Percentiles rank a stretch among this genome's conserved stretches.
These are phyloP conservation scores for Paxillus involutus DNA, from an alignment of 768 basidiomycete species.

Conservation along the genomic window DNA sequence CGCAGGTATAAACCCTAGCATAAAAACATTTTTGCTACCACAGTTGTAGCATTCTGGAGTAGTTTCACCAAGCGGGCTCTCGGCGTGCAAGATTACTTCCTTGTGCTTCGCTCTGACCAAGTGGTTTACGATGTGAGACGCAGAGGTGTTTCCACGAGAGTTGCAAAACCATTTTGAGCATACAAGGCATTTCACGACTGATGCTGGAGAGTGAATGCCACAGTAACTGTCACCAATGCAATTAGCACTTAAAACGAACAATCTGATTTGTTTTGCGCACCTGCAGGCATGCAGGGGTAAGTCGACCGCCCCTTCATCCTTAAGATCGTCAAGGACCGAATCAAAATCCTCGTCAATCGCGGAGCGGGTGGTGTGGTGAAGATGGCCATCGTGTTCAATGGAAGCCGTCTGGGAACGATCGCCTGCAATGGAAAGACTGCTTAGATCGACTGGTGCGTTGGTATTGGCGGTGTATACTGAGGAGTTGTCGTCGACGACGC, in stretches of 20 bases:
- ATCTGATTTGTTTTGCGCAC: slow-evolving; percentile 41
- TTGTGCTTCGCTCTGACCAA: slow-evolving; percentile 99
- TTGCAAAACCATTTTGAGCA: slow-evolving; percentile 99
- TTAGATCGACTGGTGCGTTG: slow-evolving; percentile 59
- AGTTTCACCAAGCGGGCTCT: slow-evolving; percentile 94
- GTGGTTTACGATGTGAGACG: slow-evolving; percentile 99
- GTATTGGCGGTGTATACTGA: slow-evolving; percentile 80
- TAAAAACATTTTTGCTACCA: slow-evolving; percentile 98
- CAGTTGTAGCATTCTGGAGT: slow-evolving; percentile 99
- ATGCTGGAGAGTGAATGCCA: slow-evolving; percentile 95
- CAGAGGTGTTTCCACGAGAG: slow-evolving; percentile 95
- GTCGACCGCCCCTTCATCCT: slow-evolving; percentile 76
- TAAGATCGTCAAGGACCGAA: slow-evolving; percentile 84
- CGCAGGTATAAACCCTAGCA: slow-evolving; percentile 98
- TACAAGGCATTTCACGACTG: slow-evolving; percentile 92
- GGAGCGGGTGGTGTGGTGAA: slow-evolving; percentile 33
- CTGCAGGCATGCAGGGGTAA: slow-evolving; percentile 95
- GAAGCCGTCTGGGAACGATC: slow-evolving; percentile 47
- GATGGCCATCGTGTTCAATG: slow-evolving; percentile 39
- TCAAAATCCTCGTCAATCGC: slow-evolving; percentile 83
- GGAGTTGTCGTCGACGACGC: slow-evolving; percentile 76
- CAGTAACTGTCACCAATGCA: slow-evolving; percentile 68
- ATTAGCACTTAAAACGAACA: slow-evolving; percentile 8
- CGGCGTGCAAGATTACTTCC: slow-evolving; percentile 95
- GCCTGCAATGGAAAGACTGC: slow-evolving; percentile 66